A percentile compares a stretch with the other conserved stretches of the same genome.
These are phyloP conservation scores for Prinsepia uniflora DNA, from an alignment of 306 rosid genomes.

Conservation along the genomic window DNA sequence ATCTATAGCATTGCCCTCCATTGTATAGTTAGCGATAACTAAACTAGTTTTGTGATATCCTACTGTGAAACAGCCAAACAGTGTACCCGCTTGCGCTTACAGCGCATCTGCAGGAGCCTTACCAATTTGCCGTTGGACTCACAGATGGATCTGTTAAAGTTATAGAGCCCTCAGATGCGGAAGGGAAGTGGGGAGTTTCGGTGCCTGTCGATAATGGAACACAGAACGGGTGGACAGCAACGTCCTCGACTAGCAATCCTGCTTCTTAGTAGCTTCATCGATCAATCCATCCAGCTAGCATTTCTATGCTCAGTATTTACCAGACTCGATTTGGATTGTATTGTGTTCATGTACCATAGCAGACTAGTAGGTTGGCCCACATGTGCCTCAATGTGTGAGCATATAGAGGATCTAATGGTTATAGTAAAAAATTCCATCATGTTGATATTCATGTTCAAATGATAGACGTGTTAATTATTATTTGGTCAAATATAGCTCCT, in stretches of 20 bases:
- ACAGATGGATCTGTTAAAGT: constrained; percentile 64
- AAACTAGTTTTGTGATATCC: not conserved
- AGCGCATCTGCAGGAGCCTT: constrained; percentile 53
- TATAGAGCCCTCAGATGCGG: constrained; percentile 58
- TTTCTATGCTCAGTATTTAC: not conserved
- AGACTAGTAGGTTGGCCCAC: constrained; percentile 9
- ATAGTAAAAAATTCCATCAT: not conserved
- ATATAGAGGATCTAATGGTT: constrained; percentile 11
- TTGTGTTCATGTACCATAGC: constrained; percentile 8
- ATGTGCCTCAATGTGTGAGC: constrained; percentile 12
- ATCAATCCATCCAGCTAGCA: not conserved
- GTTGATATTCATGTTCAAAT: constrained; percentile 9
- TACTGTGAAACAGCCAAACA: constrained; percentile 41
- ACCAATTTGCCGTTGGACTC: constrained; percentile 63
- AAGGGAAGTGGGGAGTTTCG: constrained; percentile 60
- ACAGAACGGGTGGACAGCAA: constrained; percentile 34
- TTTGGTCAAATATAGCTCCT: not conserved
- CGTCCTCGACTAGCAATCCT: constrained; percentile 20
- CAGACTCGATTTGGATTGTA: constrained; percentile 7
- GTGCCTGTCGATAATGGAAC: constrained; percentile 50
- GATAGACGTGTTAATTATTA: constrained; percentile 7
- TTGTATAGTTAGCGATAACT: not conserved
- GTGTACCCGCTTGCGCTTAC: constrained; percentile 55
- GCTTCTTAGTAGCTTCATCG: constrained; percentile 1
- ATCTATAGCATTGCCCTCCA: not conserved